Evolutionary conservation across 306 rosid genomes (phyloP).

Genomic region (Ochetophila trinervis): DNA sequence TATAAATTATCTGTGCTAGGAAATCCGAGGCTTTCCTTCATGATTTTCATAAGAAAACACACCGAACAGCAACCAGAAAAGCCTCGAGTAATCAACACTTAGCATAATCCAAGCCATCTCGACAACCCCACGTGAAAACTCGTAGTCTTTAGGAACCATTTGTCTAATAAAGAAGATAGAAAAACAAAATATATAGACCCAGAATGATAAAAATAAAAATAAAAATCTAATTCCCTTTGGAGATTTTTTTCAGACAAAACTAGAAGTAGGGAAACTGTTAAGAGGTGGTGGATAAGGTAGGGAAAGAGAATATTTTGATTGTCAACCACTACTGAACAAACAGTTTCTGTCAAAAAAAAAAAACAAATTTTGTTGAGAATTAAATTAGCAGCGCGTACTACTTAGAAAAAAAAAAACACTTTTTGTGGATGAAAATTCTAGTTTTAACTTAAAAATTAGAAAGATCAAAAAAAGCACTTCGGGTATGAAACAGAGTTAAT

Average conservation of each 20-base stretch:
- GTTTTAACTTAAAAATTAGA: conserved; percentile 15
- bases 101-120: conserved; percentile 56
- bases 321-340: no score
- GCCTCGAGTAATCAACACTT: conserved; percentile 61
- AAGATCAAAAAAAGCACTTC: conserved; percentile 25
- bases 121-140: conserved; percentile 42
- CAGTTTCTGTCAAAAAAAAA: no score
- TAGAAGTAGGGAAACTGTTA: conserved; percentile 20
- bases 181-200: neutral
- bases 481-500: conserved; percentile 23
- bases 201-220: neutral
- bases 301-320: no score
- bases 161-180: conserved; percentile 7
- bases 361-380: conserved; percentile 16
- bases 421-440: conserved; percentile 30
- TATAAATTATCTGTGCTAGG: conserved; percentile 36
- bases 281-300: no score
- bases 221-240: no score
- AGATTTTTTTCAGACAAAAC: neutral
- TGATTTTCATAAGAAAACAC: conserved; percentile 67
- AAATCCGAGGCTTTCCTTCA: conserved; percentile 83
- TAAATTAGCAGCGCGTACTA: conserved; percentile 1
- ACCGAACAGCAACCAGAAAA: conserved; percentile 56
- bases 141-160: conserved; percentile 46
- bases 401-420: conserved; percentile 9